A percentile compares a stretch with the other conserved stretches of the same genome.
phyloP scores from a whole-genome alignment of 805 yeast genomes.

The Metschnikowia borealis region DNA sequence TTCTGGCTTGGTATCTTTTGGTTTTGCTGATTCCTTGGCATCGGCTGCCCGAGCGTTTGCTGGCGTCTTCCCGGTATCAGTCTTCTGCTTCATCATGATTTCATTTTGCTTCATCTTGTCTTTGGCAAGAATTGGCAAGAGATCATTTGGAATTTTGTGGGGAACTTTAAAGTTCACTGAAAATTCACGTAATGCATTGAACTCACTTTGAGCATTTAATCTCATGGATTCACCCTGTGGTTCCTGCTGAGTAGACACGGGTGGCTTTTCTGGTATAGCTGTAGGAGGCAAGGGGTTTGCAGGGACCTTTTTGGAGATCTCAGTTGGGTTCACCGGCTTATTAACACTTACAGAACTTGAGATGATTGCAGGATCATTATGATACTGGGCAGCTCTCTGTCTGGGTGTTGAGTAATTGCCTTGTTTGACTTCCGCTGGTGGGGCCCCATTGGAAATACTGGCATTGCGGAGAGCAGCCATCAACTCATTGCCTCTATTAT shows the following conservation, averaged over 20 bases:
- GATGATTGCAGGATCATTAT: slow-evolving; percentile 65
- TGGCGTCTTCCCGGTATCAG: slow-evolving; percentile 5
- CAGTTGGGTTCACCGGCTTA: slow-evolving; percentile 13
- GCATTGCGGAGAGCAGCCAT: slow-evolving; percentile 44
- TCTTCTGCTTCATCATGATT: slow-evolving; percentile 41
- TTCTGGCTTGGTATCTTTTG: slow-evolving; percentile 2
- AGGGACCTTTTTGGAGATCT: not conserved
- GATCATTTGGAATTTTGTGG: slow-evolving; percentile 53
- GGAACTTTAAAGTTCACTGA: slow-evolving; percentile 78
- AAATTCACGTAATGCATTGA: slow-evolving; percentile 70
- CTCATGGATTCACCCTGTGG: slow-evolving; percentile 37
- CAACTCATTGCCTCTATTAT: slow-evolving; percentile 51
- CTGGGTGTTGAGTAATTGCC: slow-evolving; percentile 55
- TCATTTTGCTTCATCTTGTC: slow-evolving; percentile 64
- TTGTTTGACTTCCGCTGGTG: slow-evolving; percentile 15
- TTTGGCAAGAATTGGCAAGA: slow-evolving; percentile 66
- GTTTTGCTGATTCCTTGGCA: slow-evolving; percentile 4
- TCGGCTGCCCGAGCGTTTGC: not conserved
- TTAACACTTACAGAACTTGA: slow-evolving; percentile 44
- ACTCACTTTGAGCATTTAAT: slow-evolving; percentile 55
- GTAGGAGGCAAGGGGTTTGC: slow-evolving; percentile 14
- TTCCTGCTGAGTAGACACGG: not conserved
- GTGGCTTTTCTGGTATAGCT: slow-evolving; percentile 10
- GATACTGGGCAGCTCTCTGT: slow-evolving; percentile 48
- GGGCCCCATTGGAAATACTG: slow-evolving; percentile 19